These are phyloP conservation scores for Fusarium drepaniforme DNA, from an alignment of 2,329 filamentous ascomycete species.

Conservation along the genomic window DNA sequence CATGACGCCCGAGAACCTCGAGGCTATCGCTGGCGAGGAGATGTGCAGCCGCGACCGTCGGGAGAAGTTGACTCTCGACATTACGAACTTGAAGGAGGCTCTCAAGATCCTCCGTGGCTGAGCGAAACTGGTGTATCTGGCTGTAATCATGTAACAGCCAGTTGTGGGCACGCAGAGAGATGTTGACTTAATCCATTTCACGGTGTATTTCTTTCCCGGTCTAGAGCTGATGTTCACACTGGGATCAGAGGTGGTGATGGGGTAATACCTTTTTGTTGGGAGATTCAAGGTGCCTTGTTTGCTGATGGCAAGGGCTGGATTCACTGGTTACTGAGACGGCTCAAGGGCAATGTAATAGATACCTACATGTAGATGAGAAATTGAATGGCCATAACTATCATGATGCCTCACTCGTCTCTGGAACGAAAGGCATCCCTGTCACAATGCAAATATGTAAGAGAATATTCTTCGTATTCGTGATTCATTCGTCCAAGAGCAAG, in stretches of 20 bases:
- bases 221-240: background rate
- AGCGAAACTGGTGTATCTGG: background rate
- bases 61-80: constrained; percentile 57
- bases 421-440: background rate
- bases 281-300: background rate
- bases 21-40: constrained; percentile 70
- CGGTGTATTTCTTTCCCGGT: background rate
- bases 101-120: constrained; percentile 31
- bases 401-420: background rate
- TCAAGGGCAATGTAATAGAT: background rate
- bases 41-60: constrained; percentile 54
- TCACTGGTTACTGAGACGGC: background rate
- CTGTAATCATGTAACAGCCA: background rate
- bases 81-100: constrained; percentile 57
- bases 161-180: background rate
- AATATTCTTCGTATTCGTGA: constrained; percentile 31
- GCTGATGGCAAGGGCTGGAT: background rate
- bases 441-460: background rate
- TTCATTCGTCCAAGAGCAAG: constrained; percentile 36
- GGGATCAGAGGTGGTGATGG: background rate
- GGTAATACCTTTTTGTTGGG: background rate
- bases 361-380: background rate
- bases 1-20: constrained; percentile 62
- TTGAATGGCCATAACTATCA: background rate
- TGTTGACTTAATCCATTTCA: background rate